Base-by-base conservation (phyloP, 129 eudicot species). In the Saposhnikovia divaricata region DNA sequence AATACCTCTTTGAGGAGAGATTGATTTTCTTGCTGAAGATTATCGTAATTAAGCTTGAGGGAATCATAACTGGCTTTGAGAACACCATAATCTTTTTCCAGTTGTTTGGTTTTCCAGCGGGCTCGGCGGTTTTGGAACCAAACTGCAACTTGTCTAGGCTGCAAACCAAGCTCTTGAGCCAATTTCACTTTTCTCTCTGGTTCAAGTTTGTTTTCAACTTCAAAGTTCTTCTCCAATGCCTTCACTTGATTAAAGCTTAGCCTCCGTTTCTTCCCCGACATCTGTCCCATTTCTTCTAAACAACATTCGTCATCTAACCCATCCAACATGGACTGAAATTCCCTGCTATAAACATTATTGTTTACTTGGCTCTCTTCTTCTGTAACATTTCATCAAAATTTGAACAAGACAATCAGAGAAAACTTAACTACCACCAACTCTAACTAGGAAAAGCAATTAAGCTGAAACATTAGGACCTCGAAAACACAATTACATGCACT, bases 91-190 rank as follows among this genome's bases (percentile, higher is more conserved):
- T 93, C 97, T 78, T 92, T 87, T 83, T 93, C 98, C 40, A 93
- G 78, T 80, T 93, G 97, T 81, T 93, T 93, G 14, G 98, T 93
- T 85, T 93, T 93, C 97, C 98, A 88, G 79, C 98, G 82, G 18
- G 98, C 98, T 3, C 98, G 92, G 79, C 98, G 93, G 89, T 93
- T 93, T 71, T 93, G 98, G 81, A 93, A 93, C 98, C 98, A 93
- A 66, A 93, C 98, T 9, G 98, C 98, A 31, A 93, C 97, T 66
- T 93, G 98, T 69, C 98, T 81, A 16, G 98, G 93, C 84, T 93
- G 98, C 80, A 93, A 76, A 5, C 98, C 97, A 78, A 93, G 98
- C 28, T 93, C 97, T 74, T 91, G 97, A 46, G 98, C 98, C 15
- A 93, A 86, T 85, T 89, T 91, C 82, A 89, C 88, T 81, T 93